phyloP scores from a whole-genome alignment of 257 asterid species.

The Solanum paucissectum region DNA sequence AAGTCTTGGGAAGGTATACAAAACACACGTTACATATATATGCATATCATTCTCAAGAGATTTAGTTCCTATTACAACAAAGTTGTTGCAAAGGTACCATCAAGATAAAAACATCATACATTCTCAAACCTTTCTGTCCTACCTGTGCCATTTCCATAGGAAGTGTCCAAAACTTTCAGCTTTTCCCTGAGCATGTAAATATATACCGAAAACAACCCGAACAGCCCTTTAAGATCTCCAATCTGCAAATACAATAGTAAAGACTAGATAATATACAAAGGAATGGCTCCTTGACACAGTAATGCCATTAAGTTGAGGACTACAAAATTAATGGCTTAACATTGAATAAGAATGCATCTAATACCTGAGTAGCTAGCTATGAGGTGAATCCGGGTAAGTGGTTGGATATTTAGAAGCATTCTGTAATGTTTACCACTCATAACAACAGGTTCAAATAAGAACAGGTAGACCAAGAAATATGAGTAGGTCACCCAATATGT shows the following conservation, averaged over 20 bases:
- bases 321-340: not conserved
- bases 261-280: not conserved
- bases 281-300: not conserved
- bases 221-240: conserved; percentile 88
- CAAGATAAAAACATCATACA: not conserved
- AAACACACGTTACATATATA: not conserved
- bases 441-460: not conserved
- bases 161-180: conserved; percentile 61
- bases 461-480: not conserved
- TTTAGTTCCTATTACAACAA: not conserved
- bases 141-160: conserved; percentile 85
- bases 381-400: not conserved
- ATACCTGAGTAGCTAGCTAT: not conserved
- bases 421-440: not conserved
- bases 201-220: conserved; percentile 60
- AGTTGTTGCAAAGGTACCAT: not conserved
- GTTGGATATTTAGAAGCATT: not conserved
- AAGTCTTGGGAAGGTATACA: not conserved
- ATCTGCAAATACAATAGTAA: conserved; percentile 40
- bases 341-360: not conserved
- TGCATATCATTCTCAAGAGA: not conserved
- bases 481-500: not conserved
- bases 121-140: not conserved
- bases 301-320: not conserved
- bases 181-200: conserved; percentile 59